Evolutionary conservation across 2,329 filamentous ascomycete genomes (phyloP).

Genomic region (Xylariaceae sp.): DNA sequence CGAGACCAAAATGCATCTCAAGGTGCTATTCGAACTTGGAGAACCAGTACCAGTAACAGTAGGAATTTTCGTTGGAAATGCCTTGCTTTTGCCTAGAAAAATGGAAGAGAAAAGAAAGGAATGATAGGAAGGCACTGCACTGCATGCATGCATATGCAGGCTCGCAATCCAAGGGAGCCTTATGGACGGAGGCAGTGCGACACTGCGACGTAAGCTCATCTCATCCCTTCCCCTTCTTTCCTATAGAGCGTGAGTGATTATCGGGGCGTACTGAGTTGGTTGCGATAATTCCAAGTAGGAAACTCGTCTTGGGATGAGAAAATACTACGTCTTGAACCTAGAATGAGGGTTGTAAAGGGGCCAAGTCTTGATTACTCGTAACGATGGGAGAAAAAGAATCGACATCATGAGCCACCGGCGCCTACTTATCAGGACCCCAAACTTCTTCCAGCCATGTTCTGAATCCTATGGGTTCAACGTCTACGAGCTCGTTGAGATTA

Average conservation of each 20-base stretch:
- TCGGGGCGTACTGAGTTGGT: too few relatives aligned
- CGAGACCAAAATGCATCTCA: too few relatives aligned
- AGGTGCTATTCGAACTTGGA: too few relatives aligned
- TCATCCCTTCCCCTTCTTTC: too few relatives aligned
- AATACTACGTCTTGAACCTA: not conserved
- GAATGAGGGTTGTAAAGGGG: not conserved
- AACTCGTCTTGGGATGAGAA: not conserved
- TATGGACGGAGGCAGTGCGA: too few relatives aligned
- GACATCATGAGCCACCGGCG: not conserved
- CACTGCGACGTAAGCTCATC: too few relatives aligned
- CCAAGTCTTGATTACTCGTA: not conserved
- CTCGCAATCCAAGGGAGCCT: not conserved
- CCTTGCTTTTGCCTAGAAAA: too few relatives aligned
- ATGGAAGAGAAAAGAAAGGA: not conserved
- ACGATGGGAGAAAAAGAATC: not conserved
- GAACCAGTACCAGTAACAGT: too few relatives aligned
- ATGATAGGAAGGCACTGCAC: not conserved
- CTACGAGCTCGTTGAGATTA: conserved; percentile 52
- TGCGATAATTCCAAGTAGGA: not conserved
- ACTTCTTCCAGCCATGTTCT: conserved; percentile 48
- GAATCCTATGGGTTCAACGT: conserved; percentile 47
- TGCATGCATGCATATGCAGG: not conserved
- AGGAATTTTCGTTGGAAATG: too few relatives aligned
- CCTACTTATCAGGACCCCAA: conserved; percentile 36
- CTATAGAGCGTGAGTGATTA: not conserved